Evolutionary conservation across 805 yeast species (phyloP).

Genomic region (Saturnispora ahearnii): DNA sequence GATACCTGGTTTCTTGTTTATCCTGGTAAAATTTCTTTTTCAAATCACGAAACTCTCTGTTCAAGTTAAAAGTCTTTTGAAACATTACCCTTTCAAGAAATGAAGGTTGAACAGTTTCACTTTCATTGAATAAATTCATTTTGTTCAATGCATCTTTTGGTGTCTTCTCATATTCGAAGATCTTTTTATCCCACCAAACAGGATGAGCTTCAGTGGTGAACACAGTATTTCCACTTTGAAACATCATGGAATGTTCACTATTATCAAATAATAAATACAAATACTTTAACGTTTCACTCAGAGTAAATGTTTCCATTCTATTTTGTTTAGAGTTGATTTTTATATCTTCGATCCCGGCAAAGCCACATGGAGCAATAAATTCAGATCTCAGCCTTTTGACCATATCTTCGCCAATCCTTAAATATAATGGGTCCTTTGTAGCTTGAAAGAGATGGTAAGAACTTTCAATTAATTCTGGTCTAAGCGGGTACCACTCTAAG

Average conservation of each 20-base stretch:
- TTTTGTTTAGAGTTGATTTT: conserved; percentile 54
- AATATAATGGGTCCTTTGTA: conserved; percentile 75
- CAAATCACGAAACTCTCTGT: conserved; percentile 13
- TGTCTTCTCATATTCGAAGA: conserved; percentile 11
- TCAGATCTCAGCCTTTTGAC: conserved; percentile 44
- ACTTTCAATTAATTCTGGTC: conserved; percentile 90
- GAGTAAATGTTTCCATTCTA: conserved; percentile 85
- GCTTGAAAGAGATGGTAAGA: conserved; percentile 78
- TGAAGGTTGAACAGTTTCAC: background rate
- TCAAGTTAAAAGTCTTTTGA: conserved; percentile 6
- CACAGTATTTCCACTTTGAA: conserved; percentile 29
- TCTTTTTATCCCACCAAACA: conserved; percentile 50
- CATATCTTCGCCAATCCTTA: conserved; percentile 64
- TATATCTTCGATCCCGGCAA: conserved; percentile 66
- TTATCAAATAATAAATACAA: conserved; percentile 67
- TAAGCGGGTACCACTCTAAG: conserved; percentile 83
- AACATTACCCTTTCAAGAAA: background rate
- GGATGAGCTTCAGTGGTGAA: conserved; percentile 94
- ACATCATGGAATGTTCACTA: conserved; percentile 19
- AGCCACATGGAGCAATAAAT: conserved; percentile 65
- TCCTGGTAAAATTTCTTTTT: conserved; percentile 7
- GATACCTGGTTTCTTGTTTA: background rate
- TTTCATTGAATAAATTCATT: conserved; percentile 8
- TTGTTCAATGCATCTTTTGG: conserved; percentile 16
- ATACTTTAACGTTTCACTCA: conserved; percentile 83